Evolutionary conservation across 768 basidiomycete genomes (phyloP), one percentile per base, ranked within the genome.

Genomic region (Kwoniella shandongensis): DNA sequence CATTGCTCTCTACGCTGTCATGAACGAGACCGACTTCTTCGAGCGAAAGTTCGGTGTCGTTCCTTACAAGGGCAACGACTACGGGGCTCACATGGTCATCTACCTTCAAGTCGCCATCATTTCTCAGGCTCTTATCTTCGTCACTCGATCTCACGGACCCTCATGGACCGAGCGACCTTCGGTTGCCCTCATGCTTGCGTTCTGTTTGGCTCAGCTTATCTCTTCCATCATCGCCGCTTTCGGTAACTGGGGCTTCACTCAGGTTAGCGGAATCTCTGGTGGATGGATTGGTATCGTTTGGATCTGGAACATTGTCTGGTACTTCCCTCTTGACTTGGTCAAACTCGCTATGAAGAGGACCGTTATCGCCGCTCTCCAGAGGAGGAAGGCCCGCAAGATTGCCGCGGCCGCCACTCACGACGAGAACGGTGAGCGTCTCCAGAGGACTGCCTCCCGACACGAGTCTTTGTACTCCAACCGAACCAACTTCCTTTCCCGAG

Each of bases 201-300:
- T 98, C 85, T 85, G 85, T 77, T 72, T 97, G 54, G 94, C 94
- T 17, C 94, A 98, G 80, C 84, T 96, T 57, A 81, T 98, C 51
- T 91, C 93, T 1, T 89, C 90, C 38, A 93, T 98, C 81, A 97
- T 98, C 66, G 93, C 93, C 45, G 90, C 81, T 11, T 98, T 87
- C 78, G 93, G 83, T 68, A 73, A 96, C 83, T 96, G 88, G 88
- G 88, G 89, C 77, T 98, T 98, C 84, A 93, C 92, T 30, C 75
- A 86, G 51, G 88, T 97, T 63, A 76, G 80, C 30, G 73, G 79
- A 22, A 86, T 97, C 76, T 89, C 88, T 60, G 93, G 89, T 74
- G 88, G 86, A 25, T 97, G 93, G 93, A 89, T 97, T 65, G 94
- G 93, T 79, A 92, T 98, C 65, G 83, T 94, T 57, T 97, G 93